Percentiles rank a stretch among this genome's conserved stretches.
Evolutionary conservation across 2,329 filamentous ascomycete genomes (phyloP).

Genomic region (Colletotrichum lindemuthianum): DNA sequence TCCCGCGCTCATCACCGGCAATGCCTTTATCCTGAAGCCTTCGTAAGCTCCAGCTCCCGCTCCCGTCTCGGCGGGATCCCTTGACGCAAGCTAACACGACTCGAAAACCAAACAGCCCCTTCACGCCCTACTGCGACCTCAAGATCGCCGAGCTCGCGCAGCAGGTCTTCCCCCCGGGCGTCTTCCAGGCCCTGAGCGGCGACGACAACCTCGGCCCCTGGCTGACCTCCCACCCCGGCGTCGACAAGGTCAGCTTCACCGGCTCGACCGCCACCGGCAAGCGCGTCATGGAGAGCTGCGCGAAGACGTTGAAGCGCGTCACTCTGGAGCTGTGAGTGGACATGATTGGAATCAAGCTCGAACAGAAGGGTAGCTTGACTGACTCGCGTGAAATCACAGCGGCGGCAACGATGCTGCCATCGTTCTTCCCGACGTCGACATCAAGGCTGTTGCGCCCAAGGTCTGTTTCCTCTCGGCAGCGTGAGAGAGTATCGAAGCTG

Average conservation of each 20-base stretch:
- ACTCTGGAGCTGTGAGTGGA: conserved; percentile 62
- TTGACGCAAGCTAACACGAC: conserved; percentile 33
- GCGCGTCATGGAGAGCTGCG: conserved; percentile 66
- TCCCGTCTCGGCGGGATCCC: not conserved
- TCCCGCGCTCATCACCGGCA: conserved; percentile 67
- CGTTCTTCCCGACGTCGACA: conserved; percentile 66
- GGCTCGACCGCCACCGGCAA: conserved; percentile 70
- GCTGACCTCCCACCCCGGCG: conserved; percentile 67
- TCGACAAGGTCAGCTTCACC: conserved; percentile 73
- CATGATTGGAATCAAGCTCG: conserved; percentile 35
- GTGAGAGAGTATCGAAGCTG: not conserved
- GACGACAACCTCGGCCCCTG: conserved; percentile 69
- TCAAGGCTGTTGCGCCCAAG: conserved; percentile 48
- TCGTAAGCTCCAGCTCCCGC: conserved; percentile 43
- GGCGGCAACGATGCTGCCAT: conserved; percentile 72
- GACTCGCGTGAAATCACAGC: conserved; percentile 15
- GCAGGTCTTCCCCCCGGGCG: conserved; percentile 68
- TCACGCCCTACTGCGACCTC: conserved; percentile 66
- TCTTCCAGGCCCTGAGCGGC: conserved; percentile 70
- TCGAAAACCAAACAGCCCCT: conserved; percentile 46
- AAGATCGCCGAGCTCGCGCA: conserved; percentile 69
- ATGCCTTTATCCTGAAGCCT: conserved; percentile 66
- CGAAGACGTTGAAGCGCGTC: conserved; percentile 67
- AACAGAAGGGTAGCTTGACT: not conserved
- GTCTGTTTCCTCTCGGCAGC: conserved; percentile 36